Base-by-base conservation (phyloP, 768 basidiomycete species). In the Sutorius australiensis region DNA sequence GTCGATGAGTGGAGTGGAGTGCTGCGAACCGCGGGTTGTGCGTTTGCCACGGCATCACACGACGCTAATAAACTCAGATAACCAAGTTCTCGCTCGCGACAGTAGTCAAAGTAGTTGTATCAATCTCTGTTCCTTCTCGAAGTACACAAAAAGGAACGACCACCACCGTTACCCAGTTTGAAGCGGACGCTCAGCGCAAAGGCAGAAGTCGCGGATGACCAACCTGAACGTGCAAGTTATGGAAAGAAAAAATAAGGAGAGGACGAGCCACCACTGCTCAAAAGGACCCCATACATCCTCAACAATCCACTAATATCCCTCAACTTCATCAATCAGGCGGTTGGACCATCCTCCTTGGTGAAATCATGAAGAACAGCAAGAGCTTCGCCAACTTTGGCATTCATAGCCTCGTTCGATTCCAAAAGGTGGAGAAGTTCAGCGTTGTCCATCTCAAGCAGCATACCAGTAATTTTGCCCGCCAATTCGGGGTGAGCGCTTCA, bases 391-490 rank as follows among this genome's bases (percentile, higher is more conserved):
- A 97, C 89, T 80, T 99, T 99, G 72, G 78, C 75, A 65, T 82
- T 82, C 79, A 99, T 83, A 39, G 94, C 83, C 10, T 92, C 91
- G 19, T 77, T 75, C 50, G 83, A 75, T 55, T 95, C 93, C 62
- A 98, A 74, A 46, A 99, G 82, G 73, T 91, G 87, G 28, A 98
- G 75, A 46, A 99, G 80, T 73, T 98, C 97, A 44, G 79, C 67
- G 75, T 95, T 95, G 72, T 98, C 95, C 95, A 99, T 98, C 83
- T 99, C 95, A 59, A 98, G 83, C 66, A 98, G 78, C 95, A 98
- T 98, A 51, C 93, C 95, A 40, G 95, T 98, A 71, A 98, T 97
- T 81, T 98, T 98, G 56, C 97, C 97, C 59, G 97, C 94, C 67
- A 97, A 77, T 19, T 95, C 95, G 53, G 94, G 92, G 64, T 98